Base-by-base conservation (phyloP, 768 basidiomycete species). In the Epithele typhae region DNA sequence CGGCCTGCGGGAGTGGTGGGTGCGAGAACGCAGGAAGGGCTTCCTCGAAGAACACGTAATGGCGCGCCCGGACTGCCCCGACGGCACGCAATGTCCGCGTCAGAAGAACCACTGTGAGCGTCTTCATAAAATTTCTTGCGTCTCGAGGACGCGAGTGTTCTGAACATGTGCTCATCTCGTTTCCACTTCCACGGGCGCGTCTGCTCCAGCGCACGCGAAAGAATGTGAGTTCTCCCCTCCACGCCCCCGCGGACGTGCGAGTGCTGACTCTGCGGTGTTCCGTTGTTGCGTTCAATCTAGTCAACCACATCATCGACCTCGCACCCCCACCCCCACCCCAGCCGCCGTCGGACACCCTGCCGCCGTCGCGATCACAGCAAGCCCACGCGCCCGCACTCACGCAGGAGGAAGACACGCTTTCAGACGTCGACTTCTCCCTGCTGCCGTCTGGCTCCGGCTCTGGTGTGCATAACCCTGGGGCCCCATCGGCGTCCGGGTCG, bases 1-100 rank as follows among this genome's bases (percentile, higher is more conserved):
- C 71, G 88, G 88, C 10, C 59, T 91, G 36, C 79, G 74, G 50
- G 86, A 83, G 32, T 92, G 88, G 88, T 91, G 89, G 87, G 67
- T 90, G 25, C 70, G 83, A 40, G 87, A 91, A 64, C 77, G 88
- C 23, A 74, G 71, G 65, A 85, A 81, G 56, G 87, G 83, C 14
- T 74, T 77, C 52, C 62, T 85, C 43, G 81, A 81, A 34, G 73
- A 73, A 37, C 60, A 59, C 36, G 61, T 87, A n/a, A 61, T 73
- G 55, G 73, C 64, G n/a, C 72, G 86, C 32, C 77, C 76, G 25
- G 83, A 91, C 57, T 92, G 88, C 53, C 73, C 73, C 9, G 74
- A 84, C 6, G 84, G 84, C n/a, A 65, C 59, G 23, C 60, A 51
- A 11, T 92, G 88, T 59, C 55, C 57, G 30, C 74, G 69, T 45